A percentile compares a stretch with the other conserved stretches of the same genome.
These are phyloP conservation scores for Pugionium cornutum DNA, from an alignment of 345 rosid species.

Conservation along the genomic window DNA sequence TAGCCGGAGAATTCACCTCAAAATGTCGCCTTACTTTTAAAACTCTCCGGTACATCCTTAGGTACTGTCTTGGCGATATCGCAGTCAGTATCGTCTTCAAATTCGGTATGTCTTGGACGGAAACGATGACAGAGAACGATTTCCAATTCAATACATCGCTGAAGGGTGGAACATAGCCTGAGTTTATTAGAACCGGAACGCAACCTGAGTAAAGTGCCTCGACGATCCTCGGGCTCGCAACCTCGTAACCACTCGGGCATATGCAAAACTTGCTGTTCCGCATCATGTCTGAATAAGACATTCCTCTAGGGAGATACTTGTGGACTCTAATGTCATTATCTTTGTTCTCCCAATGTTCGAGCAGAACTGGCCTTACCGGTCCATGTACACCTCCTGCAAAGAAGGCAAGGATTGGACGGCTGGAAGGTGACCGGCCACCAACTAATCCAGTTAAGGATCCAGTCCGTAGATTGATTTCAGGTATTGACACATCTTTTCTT, in stretches of 20 bases:
- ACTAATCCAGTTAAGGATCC: constrained; percentile 56
- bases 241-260: constrained; percentile 95
- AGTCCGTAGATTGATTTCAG: constrained; percentile 74
- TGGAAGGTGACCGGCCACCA: constrained; percentile 83
- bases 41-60: constrained; percentile 83
- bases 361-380: constrained; percentile 77
- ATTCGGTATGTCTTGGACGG: constrained; percentile 67
- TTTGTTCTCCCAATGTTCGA: constrained; percentile 81
- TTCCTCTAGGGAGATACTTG: constrained; percentile 70
- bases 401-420: constrained; percentile 75
- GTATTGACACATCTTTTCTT: constrained; percentile 73
- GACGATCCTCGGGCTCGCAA: constrained; percentile 82
- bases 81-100: constrained; percentile 61
- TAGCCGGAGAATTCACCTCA: constrained; percentile 73
- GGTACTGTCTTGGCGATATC: constrained; percentile 72
- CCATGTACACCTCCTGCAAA: constrained; percentile 97
- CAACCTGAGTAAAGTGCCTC: constrained; percentile 89
- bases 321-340: constrained; percentile 67
- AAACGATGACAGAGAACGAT: constrained; percentile 64
- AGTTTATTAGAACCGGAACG: constrained; percentile 80
- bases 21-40: constrained; percentile 70
- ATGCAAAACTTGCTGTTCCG: constrained; percentile 76
- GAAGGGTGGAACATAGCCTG: constrained; percentile 81
- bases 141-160: constrained; percentile 86
- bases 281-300: constrained; percentile 72